Evolutionary conservation across 1,284 basidiomycete genomes (phyloP).

Genomic region (Pholiota adiposa): DNA sequence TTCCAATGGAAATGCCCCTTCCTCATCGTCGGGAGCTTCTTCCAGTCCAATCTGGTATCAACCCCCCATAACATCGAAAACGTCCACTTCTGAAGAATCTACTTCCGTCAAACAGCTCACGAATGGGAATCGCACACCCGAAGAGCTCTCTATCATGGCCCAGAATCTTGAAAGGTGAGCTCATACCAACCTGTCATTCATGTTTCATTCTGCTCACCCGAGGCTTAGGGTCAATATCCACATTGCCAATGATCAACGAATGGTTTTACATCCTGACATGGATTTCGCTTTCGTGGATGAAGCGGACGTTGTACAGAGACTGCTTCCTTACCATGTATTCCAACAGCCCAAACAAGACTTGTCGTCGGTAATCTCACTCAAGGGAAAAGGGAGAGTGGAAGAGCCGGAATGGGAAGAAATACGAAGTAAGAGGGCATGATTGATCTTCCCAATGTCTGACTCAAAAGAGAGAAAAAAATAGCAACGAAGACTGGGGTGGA

Average conservation of each 20-base stretch:
- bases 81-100: conserved; percentile 6
- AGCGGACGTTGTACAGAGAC: conserved; percentile 62
- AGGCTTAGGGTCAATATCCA: conserved; percentile 54
- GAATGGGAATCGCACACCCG: conserved; percentile 34
- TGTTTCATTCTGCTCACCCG: neutral
- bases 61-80: neutral
- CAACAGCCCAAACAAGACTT: conserved; percentile 73
- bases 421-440: conserved; percentile 45
- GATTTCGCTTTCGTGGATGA: conserved; percentile 68
- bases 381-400: conserved; percentile 62
- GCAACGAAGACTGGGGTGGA: conserved; percentile 72
- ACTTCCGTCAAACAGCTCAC: conserved; percentile 1
- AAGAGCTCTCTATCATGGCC: conserved; percentile 50
- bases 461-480: conserved; percentile 19
- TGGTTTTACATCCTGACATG: conserved; percentile 63
- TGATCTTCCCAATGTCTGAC: neutral
- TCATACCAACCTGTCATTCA: neutral
- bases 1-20: conserved; percentile 24
- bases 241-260: conserved; percentile 64
- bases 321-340: conserved; percentile 79
- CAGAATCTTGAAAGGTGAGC: conserved; percentile 54
- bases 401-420: conserved; percentile 54
- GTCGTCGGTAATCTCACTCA: conserved; percentile 41
- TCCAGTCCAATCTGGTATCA: conserved; percentile 12
- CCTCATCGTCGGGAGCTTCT: conserved; percentile 16